phyloP scores from a whole-genome alignment of 1,284 basidiomycete species.

The Volvariella surrecta region DNA sequence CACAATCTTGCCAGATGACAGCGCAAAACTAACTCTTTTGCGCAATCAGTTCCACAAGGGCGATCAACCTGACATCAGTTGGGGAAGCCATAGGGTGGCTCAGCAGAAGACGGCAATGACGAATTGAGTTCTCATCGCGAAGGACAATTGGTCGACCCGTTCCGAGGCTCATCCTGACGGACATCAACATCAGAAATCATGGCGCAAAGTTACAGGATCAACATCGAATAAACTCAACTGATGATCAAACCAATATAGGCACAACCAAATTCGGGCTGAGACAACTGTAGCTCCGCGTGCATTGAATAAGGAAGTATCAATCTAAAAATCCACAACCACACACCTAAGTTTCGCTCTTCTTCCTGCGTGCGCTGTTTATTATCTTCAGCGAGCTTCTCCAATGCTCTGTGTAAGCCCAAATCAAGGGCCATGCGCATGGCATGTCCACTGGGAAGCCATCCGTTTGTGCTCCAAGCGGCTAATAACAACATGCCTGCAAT shows the following conservation, averaged over 20 bases:
- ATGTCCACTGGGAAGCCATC: conserved; percentile 88
- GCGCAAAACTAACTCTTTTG: conserved; percentile 61
- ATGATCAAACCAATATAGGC: conserved; percentile 90
- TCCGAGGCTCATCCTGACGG: conserved; percentile 74
- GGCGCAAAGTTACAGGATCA: neutral
- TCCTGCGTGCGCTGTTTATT: conserved; percentile 63
- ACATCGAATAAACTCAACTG: conserved; percentile 44
- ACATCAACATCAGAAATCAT: neutral
- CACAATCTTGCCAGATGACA: too few species aligned
- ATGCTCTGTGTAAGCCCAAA: conserved; percentile 81
- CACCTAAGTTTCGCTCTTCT: conserved; percentile 83
- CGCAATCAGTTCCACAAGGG: conserved; percentile 84
- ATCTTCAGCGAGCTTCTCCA: conserved; percentile 83
- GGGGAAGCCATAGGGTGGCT: conserved; percentile 80
- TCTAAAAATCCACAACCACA: conserved; percentile 14
- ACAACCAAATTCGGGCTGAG: conserved; percentile 89
- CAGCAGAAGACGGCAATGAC: conserved; percentile 74
- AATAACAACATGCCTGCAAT: conserved; percentile 76
- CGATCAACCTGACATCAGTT: conserved; percentile 83
- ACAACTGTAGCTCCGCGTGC: conserved; percentile 49
- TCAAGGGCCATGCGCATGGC: conserved; percentile 94
- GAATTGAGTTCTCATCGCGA: conserved; percentile 81
- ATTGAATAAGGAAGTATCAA: conserved; percentile 7
- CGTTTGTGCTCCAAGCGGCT: conserved; percentile 90
- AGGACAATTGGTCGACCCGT: conserved; percentile 86